A percentile compares a stretch with the other conserved stretches of the same genome.
These are phyloP conservation scores for Phytophthora podocarpi DNA, from an alignment of 352 stramenopile species.

Conservation along the genomic window DNA sequence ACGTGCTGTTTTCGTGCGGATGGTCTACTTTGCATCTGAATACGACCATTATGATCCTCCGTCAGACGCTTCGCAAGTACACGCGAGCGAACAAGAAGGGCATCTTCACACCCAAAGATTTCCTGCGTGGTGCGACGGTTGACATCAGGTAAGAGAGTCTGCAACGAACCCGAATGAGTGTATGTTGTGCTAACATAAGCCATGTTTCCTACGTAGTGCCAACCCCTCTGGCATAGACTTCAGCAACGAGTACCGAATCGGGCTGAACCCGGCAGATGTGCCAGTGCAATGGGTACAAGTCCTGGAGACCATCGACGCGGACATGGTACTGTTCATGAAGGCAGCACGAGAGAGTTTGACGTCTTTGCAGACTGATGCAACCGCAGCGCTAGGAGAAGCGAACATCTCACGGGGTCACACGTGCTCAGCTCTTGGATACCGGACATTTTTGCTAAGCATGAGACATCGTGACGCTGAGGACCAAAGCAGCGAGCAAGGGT, in stretches of 20 bases:
- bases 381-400: constrained; percentile 37
- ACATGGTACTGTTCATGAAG: constrained; percentile 59
- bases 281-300: constrained; percentile 72
- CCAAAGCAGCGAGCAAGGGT: constrained; percentile 16
- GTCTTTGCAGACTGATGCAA: constrained; percentile 40
- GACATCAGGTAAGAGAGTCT: constrained; percentile 45
- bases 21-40: constrained; percentile 72
- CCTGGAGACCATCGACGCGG: constrained; percentile 51
- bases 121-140: constrained; percentile 40
- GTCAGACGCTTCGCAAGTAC: constrained; percentile 64
- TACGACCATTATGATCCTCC: constrained; percentile 59
- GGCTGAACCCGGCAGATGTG: constrained; percentile 63
- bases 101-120: constrained; percentile 40
- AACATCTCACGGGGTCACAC: constrained; percentile 49
- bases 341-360: constrained; percentile 37
- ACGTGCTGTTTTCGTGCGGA: constrained; percentile 56
- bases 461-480: not conserved
- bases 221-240: constrained; percentile 61
- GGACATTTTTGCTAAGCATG: constrained; percentile 58
- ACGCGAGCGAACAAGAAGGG: constrained; percentile 39
- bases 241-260: constrained; percentile 61
- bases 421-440: constrained; percentile 57
- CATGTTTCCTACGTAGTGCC: constrained; percentile 34
- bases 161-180: not conserved
- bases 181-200: too few relatives aligned